These are phyloP conservation scores for Fusarium pseudoanthophilum DNA, from an alignment of 2,329 filamentous ascomycete species.

Conservation along the genomic window DNA sequence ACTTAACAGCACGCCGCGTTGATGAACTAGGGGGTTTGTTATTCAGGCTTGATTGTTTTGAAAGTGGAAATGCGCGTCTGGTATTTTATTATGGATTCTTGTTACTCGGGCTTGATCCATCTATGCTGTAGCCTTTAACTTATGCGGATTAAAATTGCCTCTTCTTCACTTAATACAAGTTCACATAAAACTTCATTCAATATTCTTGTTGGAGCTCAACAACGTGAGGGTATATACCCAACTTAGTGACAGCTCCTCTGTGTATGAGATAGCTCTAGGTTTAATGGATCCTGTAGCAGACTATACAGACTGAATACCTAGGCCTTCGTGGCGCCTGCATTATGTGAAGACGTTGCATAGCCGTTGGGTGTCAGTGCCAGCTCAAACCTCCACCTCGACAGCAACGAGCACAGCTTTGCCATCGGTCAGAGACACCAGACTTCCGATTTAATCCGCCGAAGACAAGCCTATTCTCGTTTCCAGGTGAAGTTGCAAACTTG, in stretches of 20 bases:
- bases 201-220: not conserved
- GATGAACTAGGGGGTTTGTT: not conserved
- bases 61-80: not conserved
- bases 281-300: not conserved
- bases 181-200: not conserved
- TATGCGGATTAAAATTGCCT: not conserved
- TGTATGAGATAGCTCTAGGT: not conserved
- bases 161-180: not conserved
- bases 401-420: not conserved
- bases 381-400: not conserved
- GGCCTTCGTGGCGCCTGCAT: not conserved
- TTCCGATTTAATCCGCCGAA: not conserved
- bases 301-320: not conserved
- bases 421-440: not conserved
- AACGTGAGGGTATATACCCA: not conserved
- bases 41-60: not conserved
- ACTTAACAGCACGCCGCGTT: not conserved
- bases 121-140: not conserved
- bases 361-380: not conserved
- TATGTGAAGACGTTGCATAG: not conserved
- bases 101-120: not conserved
- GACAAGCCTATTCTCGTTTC: not conserved
- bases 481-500: not conserved
- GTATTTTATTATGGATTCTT: not conserved
- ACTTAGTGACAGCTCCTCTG: not conserved